Percentiles rank a stretch among this genome's conserved stretches.
These are phyloP conservation scores for Thermomyces lanuginosus DNA, from an alignment of 2,329 filamentous ascomycete species.

Conservation along the genomic window DNA sequence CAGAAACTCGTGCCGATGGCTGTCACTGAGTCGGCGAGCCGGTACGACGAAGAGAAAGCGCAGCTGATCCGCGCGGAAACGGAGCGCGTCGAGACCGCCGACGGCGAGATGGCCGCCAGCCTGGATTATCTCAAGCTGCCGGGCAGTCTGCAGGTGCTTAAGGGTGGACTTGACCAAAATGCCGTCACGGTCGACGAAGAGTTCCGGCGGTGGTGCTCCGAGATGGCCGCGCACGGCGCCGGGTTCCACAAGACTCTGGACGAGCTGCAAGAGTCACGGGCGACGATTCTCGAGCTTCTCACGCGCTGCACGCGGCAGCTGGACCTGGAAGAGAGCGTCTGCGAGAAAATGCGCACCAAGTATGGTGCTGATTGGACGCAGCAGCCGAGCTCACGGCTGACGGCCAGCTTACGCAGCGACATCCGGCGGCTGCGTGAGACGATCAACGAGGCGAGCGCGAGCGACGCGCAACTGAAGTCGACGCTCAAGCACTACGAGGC, in stretches of 20 bases:
- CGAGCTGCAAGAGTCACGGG: conserved; percentile 58
- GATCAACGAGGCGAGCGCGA: conserved; percentile 72
- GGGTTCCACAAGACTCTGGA: conserved; percentile 67
- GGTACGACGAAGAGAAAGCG: conserved; percentile 97
- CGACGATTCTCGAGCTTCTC: conserved; percentile 52
- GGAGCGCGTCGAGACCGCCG: conserved; percentile 80
- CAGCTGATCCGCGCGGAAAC: conserved; percentile 88
- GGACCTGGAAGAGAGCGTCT: conserved; percentile 94
- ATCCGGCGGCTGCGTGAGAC: conserved; percentile 78
- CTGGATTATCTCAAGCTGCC: conserved; percentile 86
- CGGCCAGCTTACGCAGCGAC: conserved; percentile 70
- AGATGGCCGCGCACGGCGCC: conserved; percentile 74
- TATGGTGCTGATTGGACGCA: conserved; percentile 94
- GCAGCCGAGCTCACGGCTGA: conserved; percentile 81
- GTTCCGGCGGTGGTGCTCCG: conserved; percentile 85
- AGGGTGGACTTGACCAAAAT: conserved; percentile 82
- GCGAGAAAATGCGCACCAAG: conserved; percentile 98
- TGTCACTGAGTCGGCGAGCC: conserved; percentile 87
- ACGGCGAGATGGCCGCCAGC: conserved; percentile 89
- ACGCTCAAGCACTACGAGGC: conserved; percentile 73
- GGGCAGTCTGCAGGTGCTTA: conserved; percentile 73
- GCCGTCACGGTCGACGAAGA: conserved; percentile 78
- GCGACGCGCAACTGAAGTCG: conserved; percentile 65
- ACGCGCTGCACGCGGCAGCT: conserved; percentile 74
- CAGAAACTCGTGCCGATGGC: conserved; percentile 91